Evolutionary conservation across 768 basidiomycete genomes (phyloP).

Genomic region (Tubosaeta sp.): DNA sequence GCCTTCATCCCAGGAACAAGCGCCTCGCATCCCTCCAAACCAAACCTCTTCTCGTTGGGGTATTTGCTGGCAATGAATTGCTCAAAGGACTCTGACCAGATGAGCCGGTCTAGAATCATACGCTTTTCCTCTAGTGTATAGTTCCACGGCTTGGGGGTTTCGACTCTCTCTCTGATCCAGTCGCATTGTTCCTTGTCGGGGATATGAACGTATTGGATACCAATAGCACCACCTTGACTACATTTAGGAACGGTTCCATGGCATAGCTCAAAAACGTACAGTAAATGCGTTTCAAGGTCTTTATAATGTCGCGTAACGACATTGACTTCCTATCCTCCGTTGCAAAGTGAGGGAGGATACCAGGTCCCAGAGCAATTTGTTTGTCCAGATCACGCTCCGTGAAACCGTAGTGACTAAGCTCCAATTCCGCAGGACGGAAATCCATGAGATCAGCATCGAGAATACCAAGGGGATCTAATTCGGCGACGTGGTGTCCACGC

Average conservation of each 20-base stretch:
- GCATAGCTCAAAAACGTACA: slow-evolving; percentile 51
- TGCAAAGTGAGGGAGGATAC: slow-evolving; percentile 94
- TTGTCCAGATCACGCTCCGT: slow-evolving; percentile 92
- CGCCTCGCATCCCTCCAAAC: slow-evolving; percentile 96
- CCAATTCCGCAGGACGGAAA: slow-evolving; percentile 80
- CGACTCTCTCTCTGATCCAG: slow-evolving; percentile 96
- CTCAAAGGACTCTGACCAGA: slow-evolving; percentile 99
- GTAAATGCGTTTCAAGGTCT: slow-evolving; percentile 86
- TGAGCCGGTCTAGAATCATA: slow-evolving; percentile 97
- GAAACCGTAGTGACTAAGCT: slow-evolving; percentile 93
- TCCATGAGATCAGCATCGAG: slow-evolving; percentile 82
- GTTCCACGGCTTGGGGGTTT: slow-evolving; percentile 95
- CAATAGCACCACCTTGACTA: slow-evolving; percentile 71
- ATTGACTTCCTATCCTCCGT: slow-evolving; percentile 82
- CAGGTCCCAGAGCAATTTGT: slow-evolving; percentile 91
- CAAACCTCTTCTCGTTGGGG: slow-evolving; percentile 99
- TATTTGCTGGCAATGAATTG: slow-evolving; percentile 98
- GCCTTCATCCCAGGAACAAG: slow-evolving; percentile 99
- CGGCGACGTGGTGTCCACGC: slow-evolving; percentile 93
- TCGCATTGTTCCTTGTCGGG: slow-evolving; percentile 98
- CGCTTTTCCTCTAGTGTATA: slow-evolving; percentile 98
- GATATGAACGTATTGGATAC: slow-evolving; percentile 92
- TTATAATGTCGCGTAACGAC: slow-evolving; percentile 89
- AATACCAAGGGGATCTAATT: slow-evolving; percentile 94
- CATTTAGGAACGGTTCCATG: slow-evolving; percentile 2